These are phyloP conservation scores for Annulohypoxylon bovei DNA, from an alignment of 495 filamentous ascomycete genomes.

Conservation along the genomic window DNA sequence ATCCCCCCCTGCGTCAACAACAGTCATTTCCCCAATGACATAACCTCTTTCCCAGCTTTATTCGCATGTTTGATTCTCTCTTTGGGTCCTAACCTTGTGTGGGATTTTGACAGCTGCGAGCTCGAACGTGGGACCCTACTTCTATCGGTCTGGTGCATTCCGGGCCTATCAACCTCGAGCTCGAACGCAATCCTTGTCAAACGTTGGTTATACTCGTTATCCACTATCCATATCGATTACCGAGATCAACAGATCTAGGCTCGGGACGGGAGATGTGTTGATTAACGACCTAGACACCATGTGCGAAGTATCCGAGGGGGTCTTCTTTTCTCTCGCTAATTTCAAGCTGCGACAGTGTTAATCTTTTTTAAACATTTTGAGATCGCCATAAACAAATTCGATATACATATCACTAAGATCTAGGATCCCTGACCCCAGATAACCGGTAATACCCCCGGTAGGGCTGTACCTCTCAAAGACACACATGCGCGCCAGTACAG, in stretches of 20 bases:
- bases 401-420: conserved; percentile 35
- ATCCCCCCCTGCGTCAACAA: not conserved
- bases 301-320: conserved; percentile 26
- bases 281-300: conserved; percentile 19
- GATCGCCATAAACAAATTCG: conserved; percentile 9
- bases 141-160: conserved; percentile 5
- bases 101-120: conserved; percentile 25
- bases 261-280: not conserved
- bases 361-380: conserved; percentile 1
- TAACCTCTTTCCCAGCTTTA: not conserved
- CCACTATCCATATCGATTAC: conserved; percentile 7
- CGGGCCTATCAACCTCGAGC: conserved; percentile 5
- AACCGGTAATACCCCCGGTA: conserved; percentile 13
- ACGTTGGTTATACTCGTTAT: conserved; percentile 1
- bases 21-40: conserved; percentile 4
- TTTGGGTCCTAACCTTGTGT: conserved; percentile 14
- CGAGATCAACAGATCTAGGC: conserved; percentile 18
- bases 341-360: not conserved
- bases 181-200: conserved; percentile 4
- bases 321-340: not conserved
- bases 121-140: conserved; percentile 29
- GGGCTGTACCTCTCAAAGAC: conserved; percentile 20
- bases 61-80: conserved; percentile 25
- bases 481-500: conserved; percentile 10
- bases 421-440: conserved; percentile 31